Conservation (phyloP, 371 early-diverging fungal species). For the Mucor indicus region DNA sequence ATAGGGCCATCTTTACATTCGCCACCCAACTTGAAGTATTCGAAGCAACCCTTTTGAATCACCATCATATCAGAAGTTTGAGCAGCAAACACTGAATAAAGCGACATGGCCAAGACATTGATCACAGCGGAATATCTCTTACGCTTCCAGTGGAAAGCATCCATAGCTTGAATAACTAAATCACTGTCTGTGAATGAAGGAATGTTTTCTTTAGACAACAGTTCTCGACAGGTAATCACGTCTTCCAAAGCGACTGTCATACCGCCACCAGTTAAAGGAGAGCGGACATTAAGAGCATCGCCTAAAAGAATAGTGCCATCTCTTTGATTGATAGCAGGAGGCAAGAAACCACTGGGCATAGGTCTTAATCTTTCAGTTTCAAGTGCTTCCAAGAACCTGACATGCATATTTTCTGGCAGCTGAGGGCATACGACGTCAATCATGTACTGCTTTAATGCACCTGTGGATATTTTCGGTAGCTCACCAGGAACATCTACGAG, state of each 20-base stretch:
- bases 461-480: constrained; percentile 67
- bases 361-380: constrained; percentile 74
- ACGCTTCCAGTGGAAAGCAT: constrained; percentile 72
- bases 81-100: constrained; percentile 83
- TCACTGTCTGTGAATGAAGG: constrained; percentile 54
- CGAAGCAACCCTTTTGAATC: constrained; percentile 85
- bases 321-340: constrained; percentile 65
- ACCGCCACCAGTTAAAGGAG: constrained; percentile 93
- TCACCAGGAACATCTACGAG: constrained; percentile 92
- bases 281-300: constrained; percentile 94
- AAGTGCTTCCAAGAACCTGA: constrained; percentile 65
- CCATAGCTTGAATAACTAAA: constrained; percentile 57
- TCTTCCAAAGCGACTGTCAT: constrained; percentile 96
- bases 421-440: constrained; percentile 58
- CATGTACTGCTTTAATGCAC: constrained; percentile 67
- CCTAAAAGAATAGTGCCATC: constrained; percentile 83
- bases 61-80: constrained; percentile 45
- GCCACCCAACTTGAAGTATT: constrained; percentile 84
- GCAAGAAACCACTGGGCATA: constrained; percentile 90
- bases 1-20: constrained; percentile 77
- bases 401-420: constrained; percentile 65
- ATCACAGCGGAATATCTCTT: constrained; percentile 73
- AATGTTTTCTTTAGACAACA: constrained; percentile 49
- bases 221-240: constrained; percentile 63
- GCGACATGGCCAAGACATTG: constrained; percentile 88